Base-by-base conservation (phyloP, 805 yeast genomes). In the Teunomyces pallodes region DNA sequence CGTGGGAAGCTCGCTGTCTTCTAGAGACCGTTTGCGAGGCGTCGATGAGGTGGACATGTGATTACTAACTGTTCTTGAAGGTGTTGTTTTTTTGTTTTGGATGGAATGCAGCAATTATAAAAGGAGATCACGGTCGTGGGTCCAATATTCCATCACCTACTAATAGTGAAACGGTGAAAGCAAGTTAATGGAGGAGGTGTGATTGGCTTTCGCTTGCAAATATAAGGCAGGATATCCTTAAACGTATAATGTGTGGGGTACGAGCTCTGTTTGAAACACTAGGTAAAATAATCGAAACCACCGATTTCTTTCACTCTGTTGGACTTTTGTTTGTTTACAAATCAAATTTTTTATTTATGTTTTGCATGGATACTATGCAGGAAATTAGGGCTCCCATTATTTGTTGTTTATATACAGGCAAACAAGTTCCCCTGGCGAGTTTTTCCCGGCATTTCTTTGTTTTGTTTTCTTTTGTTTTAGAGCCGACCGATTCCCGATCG, bases 21-120 rank as follows among this genome's bases (percentile, higher is more conserved):
- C 47, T 24, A 56, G 42, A 10, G 59, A 47, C 35, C 71, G 60
- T 49, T 67, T 67, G 26, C 64, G 59, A 5, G 72, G 69, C 7
- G 71, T 62, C 12, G 71, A 53, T 14, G 58, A 53, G 30, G 56
- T 48, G 26, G 68, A 64, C 67, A 64, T 64, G 12, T 45, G 33
- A 38, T 16, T 20, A 20, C 24, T 20, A 20, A 20, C 6, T 20
- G 24, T 17, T 17, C 17, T 17, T 17, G 17, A 17, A 17, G 17
- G 3, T 17, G 17, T 17, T 16, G 3, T 16, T 16, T 16, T 16
- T 16, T 16, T 16, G 24, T 20, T 20, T 20, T 20, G 24, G 24
- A 20, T 20, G 24, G 24, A 20, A 10, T 12, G 41, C 27, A 38
- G 30, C 41, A 38, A 38, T 17, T 17, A 20, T 17, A 5, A 12